Evolutionary conservation across 306 rosid genomes (phyloP).

Genomic region (Cicer yamashitae): DNA sequence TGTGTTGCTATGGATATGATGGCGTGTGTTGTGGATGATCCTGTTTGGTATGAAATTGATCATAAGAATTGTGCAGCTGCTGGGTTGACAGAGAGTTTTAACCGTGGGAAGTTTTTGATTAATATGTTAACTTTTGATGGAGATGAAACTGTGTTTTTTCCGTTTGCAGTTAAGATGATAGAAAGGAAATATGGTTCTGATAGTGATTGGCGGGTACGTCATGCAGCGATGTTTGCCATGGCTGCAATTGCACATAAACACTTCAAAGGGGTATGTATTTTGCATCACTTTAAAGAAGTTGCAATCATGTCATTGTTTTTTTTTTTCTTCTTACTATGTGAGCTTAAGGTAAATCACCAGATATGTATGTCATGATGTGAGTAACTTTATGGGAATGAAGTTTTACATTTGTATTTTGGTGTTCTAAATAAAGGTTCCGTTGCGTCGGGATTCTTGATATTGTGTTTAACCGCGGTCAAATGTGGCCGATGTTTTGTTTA

Average conservation of each 20-base stretch:
- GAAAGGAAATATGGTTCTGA: not conserved
- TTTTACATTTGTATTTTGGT: not conserved
- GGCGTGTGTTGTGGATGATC: conserved; percentile 6
- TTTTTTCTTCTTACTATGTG: not conserved
- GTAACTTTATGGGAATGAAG: not conserved
- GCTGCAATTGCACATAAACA: not conserved
- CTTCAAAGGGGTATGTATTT: not conserved
- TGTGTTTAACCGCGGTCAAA: no score
- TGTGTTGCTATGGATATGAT: conserved; percentile 28
- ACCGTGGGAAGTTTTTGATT: conserved; percentile 13
- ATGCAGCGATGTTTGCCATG: conserved; percentile 29
- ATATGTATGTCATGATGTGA: conserved; percentile 5
- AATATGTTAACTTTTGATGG: not conserved
- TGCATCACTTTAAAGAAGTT: not conserved
- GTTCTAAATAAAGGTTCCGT: no score
- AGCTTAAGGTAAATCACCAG: not conserved
- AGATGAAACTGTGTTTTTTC: not conserved
- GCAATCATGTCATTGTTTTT: not conserved
- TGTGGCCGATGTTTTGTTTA: no score
- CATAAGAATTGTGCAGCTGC: not conserved
- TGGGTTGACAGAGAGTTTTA: not conserved
- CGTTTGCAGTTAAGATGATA: conserved; percentile 3
- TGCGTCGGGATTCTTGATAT: no score
- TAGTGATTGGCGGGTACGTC: conserved; percentile 38
- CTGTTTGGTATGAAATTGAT: conserved; percentile 25